These are phyloP conservation scores for Clonostachys solani DNA, from an alignment of 2,329 filamentous ascomycete genomes.

Conservation along the genomic window DNA sequence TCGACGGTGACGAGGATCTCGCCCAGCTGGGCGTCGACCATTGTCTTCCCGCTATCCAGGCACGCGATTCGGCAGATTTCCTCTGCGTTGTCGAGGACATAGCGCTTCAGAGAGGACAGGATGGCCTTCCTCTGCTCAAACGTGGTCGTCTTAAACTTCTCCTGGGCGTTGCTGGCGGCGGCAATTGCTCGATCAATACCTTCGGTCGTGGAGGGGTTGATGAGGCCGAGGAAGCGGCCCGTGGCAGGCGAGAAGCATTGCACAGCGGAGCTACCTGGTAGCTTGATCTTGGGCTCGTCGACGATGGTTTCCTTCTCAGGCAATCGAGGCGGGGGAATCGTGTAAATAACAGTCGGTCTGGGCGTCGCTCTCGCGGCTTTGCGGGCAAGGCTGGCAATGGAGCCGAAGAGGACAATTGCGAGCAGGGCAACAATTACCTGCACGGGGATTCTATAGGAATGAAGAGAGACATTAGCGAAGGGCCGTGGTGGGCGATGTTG, in stretches of 20 bases:
- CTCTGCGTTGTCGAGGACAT: slow-evolving; percentile 85
- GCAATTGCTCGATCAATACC: slow-evolving; percentile 77
- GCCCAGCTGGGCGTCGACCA: slow-evolving; percentile 88
- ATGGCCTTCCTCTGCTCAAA: slow-evolving; percentile 77
- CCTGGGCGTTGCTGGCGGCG: slow-evolving; percentile 70
- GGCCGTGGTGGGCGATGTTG: neutral
- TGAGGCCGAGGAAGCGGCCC: slow-evolving; percentile 73
- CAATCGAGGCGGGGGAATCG: slow-evolving; percentile 57
- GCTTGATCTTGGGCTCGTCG: slow-evolving; percentile 53
- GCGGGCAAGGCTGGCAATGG: slow-evolving; percentile 20
- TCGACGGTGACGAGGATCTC: slow-evolving; percentile 93
- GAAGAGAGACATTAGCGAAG: neutral
- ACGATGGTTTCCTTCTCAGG: slow-evolving; percentile 44
- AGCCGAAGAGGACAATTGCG: slow-evolving; percentile 20
- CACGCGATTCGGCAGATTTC: slow-evolving; percentile 81
- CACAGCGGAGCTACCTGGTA: slow-evolving; percentile 62
- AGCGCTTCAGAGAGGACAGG: slow-evolving; percentile 73
- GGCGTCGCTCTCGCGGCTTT: slow-evolving; percentile 8
- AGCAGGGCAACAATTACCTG: slow-evolving; percentile 19
- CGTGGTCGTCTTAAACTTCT: slow-evolving; percentile 75
- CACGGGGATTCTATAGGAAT: slow-evolving; percentile 14
- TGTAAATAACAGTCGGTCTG: slow-evolving; percentile 46
- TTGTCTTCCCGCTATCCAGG: slow-evolving; percentile 92
- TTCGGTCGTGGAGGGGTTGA: slow-evolving; percentile 71
- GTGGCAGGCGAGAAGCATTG: slow-evolving; percentile 90